These are phyloP conservation scores for Claviceps arundinis DNA, from an alignment of 2,329 filamentous ascomycete genomes.

Conservation along the genomic window DNA sequence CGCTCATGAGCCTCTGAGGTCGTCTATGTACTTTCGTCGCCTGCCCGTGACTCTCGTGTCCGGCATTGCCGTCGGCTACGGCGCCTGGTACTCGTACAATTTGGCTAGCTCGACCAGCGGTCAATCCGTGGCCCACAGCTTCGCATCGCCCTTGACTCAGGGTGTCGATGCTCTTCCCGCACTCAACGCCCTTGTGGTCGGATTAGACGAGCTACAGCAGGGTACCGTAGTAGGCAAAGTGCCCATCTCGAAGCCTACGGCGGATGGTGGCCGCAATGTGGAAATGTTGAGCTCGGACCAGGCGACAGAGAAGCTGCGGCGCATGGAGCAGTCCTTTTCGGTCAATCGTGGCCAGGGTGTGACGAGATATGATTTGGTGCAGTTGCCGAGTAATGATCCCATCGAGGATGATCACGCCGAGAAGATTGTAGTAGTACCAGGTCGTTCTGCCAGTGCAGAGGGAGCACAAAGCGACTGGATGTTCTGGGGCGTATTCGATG, in stretches of 20 bases:
- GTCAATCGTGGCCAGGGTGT: conserved; percentile 85
- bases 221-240: conserved; percentile 74
- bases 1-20: conserved; percentile 41
- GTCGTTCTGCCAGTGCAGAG: conserved; percentile 28
- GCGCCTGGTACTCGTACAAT: conserved; percentile 63
- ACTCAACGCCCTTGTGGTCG: conserved; percentile 69
- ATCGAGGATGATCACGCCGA: conserved; percentile 98
- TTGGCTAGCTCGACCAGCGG: conserved; percentile 19
- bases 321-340: conserved; percentile 82
- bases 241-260: conserved; percentile 76
- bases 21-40: conserved; percentile 64
- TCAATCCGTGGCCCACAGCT: conserved; percentile 25
- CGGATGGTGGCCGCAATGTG: conserved; percentile 71
- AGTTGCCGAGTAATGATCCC: conserved; percentile 89
- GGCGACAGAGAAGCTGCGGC: conserved; percentile 76
- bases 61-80: conserved; percentile 55
- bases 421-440: conserved; percentile 86
- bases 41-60: conserved; percentile 55
- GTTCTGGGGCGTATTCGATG: conserved; percentile 99
- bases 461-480: conserved; percentile 69
- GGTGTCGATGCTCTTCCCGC: conserved; percentile 31
- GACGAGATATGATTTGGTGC: conserved; percentile 85
- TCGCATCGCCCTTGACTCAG: conserved; percentile 28
- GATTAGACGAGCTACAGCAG: conserved; percentile 81
- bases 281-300: conserved; percentile 97